Evolutionary conservation across 1,139 yeast genomes (phyloP).

Genomic region (Blastobotrys illinoisensis): DNA sequence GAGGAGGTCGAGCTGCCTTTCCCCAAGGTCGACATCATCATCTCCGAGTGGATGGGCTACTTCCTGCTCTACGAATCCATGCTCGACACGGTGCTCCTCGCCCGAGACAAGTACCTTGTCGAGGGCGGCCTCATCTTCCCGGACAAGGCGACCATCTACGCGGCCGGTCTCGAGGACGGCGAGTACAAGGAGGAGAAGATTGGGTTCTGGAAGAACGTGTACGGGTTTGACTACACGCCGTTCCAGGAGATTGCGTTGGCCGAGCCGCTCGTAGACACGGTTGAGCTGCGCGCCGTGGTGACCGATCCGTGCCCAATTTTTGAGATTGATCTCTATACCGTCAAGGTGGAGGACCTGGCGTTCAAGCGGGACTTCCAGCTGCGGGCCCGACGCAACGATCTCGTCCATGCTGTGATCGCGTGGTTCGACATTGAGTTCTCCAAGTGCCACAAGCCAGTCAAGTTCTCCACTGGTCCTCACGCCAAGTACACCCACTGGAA

Average conservation of each 20-base stretch:
- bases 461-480: slow-evolving; percentile 43
- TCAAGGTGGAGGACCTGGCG: slow-evolving; percentile 73
- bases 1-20: slow-evolving; percentile 87
- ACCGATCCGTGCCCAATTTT: slow-evolving; percentile 67
- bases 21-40: slow-evolving; percentile 80
- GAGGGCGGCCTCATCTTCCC: slow-evolving; percentile 92
- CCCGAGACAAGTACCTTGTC: slow-evolving; percentile 86
- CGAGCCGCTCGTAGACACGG: slow-evolving; percentile 93
- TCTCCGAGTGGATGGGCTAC: slow-evolving; percentile 99
- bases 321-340: slow-evolving; percentile 86
- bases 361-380: slow-evolving; percentile 64
- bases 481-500: slow-evolving; percentile 67
- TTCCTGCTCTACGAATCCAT: slow-evolving; percentile 92
- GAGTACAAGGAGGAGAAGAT: slow-evolving; percentile 90
- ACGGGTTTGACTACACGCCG: slow-evolving; percentile 89
- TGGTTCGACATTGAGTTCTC: slow-evolving; percentile 96
- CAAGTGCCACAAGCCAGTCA: slow-evolving; percentile 35
- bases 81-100: slow-evolving; percentile 93
- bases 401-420: slow-evolving; percentile 81
- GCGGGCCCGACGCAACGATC: slow-evolving; percentile 70
- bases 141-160: slow-evolving; percentile 83
- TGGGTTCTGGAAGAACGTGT: slow-evolving; percentile 94
- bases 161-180: slow-evolving; percentile 94
- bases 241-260: slow-evolving; percentile 70
- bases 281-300: slow-evolving; percentile 69